phyloP scores from a whole-genome alignment of 768 basidiomycete genomes.

The Trametes meyenii region DNA sequence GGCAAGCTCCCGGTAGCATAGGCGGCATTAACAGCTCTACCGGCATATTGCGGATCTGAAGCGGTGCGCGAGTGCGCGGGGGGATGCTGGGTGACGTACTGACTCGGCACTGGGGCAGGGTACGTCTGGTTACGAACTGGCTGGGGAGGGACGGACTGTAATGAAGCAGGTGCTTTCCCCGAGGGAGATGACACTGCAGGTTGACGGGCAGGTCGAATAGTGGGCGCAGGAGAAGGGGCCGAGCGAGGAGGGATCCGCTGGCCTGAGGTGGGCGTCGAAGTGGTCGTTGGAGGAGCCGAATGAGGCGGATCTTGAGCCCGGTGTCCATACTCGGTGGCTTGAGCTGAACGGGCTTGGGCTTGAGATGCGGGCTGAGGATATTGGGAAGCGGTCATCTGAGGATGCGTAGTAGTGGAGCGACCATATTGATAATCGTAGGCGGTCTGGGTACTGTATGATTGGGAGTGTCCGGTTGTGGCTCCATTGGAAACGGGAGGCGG shows the following conservation, averaged over 20 bases:
- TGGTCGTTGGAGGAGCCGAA: constrained; percentile 1
- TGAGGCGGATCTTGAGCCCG: constrained; percentile 17
- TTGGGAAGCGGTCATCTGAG: neutral
- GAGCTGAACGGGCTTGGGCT: constrained; percentile 7
- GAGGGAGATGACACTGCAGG: constrained; percentile 22
- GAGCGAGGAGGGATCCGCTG: constrained; percentile 30
- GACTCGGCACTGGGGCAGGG: constrained; percentile 12
- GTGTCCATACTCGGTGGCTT: constrained; percentile 8
- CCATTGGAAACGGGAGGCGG: constrained; percentile 9
- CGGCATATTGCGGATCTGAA: constrained; percentile 32
- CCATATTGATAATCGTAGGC: constrained; percentile 15
- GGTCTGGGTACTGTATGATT: constrained; percentile 15
- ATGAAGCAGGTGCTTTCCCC: constrained; percentile 16
- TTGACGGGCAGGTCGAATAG: constrained; percentile 16
- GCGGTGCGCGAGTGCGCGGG: constrained; percentile 25
- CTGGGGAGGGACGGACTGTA: constrained; percentile 15
- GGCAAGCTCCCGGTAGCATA: constrained; percentile 24
- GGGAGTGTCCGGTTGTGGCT: constrained; percentile 13
- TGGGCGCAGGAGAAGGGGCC: constrained; percentile 31
- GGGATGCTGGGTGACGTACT: constrained; percentile 2
- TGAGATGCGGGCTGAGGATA: neutral
- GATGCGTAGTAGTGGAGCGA: neutral
- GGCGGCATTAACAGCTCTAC: constrained; percentile 9
- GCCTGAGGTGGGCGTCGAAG: neutral
- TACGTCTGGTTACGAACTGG: constrained; percentile 28